These are phyloP conservation scores for Rusavskia elegans DNA, from an alignment of 495 filamentous ascomycete genomes.

Conservation along the genomic window DNA sequence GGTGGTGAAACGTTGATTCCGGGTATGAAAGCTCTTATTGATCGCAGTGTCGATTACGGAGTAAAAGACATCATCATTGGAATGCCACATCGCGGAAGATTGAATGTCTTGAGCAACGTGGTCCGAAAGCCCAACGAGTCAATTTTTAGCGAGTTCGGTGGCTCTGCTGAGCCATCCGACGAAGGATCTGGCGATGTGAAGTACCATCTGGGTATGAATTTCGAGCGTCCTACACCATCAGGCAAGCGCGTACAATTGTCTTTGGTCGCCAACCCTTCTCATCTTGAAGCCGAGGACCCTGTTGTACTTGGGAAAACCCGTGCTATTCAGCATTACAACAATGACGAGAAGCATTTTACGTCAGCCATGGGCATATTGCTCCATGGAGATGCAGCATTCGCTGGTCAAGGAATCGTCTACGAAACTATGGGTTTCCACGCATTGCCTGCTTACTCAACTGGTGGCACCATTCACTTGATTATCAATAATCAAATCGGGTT, in stretches of 20 bases:
- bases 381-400: constrained; percentile 95
- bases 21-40: constrained; percentile 98
- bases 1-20: constrained; percentile 92
- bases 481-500: constrained; percentile 99
- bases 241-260: constrained; percentile 98
- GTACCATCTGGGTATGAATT: constrained; percentile 99
- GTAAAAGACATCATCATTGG: constrained; percentile 98
- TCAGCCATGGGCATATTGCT: constrained; percentile 90
- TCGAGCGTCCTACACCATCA: constrained; percentile 93
- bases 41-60: constrained; percentile 93
- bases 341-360: constrained; percentile 72
- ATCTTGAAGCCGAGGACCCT: constrained; percentile 95
- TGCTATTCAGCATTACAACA: constrained; percentile 97
- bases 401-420: constrained; percentile 91
- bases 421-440: constrained; percentile 97
- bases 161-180: constrained; percentile 72
- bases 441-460: constrained; percentile 88
- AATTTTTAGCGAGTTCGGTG: constrained; percentile 96
- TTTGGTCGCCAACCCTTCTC: constrained; percentile 93
- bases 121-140: constrained; percentile 98
- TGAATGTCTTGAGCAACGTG: constrained; percentile 96
- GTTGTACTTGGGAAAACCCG: constrained; percentile 95
- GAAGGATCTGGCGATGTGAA: constrained; percentile 98
- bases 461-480: constrained; percentile 90
- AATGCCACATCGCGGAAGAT: constrained; percentile 96